Evolutionary conservation across 2,329 filamentous ascomycete species (phyloP).

Genomic region (Orbilia brochopaga): DNA sequence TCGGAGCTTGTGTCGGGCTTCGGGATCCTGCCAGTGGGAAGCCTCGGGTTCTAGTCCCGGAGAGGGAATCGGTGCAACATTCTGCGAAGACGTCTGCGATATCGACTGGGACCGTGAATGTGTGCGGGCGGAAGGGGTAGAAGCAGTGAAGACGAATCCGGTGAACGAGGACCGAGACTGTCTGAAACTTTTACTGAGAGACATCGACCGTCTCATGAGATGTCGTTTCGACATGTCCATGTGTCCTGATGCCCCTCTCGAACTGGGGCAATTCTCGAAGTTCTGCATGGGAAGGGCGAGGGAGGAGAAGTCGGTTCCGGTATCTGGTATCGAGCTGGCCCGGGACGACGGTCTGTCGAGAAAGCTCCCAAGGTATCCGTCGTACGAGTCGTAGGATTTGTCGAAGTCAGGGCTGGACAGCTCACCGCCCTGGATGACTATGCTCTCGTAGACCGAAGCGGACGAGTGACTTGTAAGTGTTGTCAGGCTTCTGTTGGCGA

Average conservation of each 20-base stretch:
- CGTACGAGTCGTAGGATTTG: slow-evolving; percentile 27
- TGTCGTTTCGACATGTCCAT: slow-evolving; percentile 39
- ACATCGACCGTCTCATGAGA: slow-evolving; percentile 47
- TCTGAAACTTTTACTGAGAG: slow-evolving; percentile 46
- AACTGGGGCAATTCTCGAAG: slow-evolving; percentile 29
- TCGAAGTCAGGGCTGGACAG: slow-evolving; percentile 26
- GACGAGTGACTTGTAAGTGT: slow-evolving; percentile 56
- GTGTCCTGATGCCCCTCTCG: slow-evolving; percentile 30
- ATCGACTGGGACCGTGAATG: slow-evolving; percentile 31
- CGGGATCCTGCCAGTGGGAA: slow-evolving; percentile 86
- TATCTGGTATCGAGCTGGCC: slow-evolving; percentile 53
- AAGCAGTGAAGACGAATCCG: slow-evolving; percentile 48
- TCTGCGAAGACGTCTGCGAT: slow-evolving; percentile 36
- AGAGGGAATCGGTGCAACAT: slow-evolving; percentile 19
- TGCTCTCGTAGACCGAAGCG: slow-evolving; percentile 46
- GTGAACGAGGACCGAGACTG: slow-evolving; percentile 45
- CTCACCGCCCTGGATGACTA: slow-evolving; percentile 43
- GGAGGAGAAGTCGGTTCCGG: slow-evolving; percentile 52
- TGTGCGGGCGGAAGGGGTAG: slow-evolving; percentile 35
- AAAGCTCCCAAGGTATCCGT: slow-evolving; percentile 47
- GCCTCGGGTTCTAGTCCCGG: slow-evolving; percentile 73
- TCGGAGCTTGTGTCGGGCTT: slow-evolving; percentile 82
- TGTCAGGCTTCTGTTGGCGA: slow-evolving; percentile 57
- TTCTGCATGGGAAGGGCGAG: slow-evolving; percentile 50
- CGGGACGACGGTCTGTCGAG: slow-evolving; percentile 54